phyloP scores from a whole-genome alignment of 352 stramenopile species.

The Pilasporangium apinafurcum region DNA sequence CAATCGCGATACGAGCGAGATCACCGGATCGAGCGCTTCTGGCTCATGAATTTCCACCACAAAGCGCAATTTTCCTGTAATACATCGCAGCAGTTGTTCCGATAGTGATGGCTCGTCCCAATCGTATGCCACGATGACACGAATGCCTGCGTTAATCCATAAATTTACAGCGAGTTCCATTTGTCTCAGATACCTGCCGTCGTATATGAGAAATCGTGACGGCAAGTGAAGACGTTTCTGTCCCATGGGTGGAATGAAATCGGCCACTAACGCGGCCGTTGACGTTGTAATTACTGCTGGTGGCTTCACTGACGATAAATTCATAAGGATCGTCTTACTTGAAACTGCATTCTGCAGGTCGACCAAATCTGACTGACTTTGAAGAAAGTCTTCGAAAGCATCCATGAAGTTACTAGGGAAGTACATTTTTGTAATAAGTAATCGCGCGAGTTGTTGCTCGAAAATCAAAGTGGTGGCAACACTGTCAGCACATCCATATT shows the following conservation, averaged over 20 bases:
- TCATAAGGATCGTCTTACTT: too few relatives aligned
- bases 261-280: neutral
- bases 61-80: conserved; percentile 32
- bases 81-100: conserved; percentile 6
- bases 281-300: too few relatives aligned
- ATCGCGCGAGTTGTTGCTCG: conserved; percentile 7
- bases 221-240: conserved; percentile 3
- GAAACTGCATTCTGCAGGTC: too few relatives aligned
- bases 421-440: conserved; percentile 32
- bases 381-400: conserved; percentile 8
- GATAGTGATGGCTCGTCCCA: conserved; percentile 5
- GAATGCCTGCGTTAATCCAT: conserved; percentile 3
- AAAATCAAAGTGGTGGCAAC: neutral
- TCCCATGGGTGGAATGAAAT: neutral
- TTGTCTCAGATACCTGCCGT: neutral
- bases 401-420: conserved; percentile 21
- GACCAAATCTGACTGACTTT: neutral
- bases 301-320: too few relatives aligned
- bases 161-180: neutral
- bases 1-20: conserved; percentile 33
- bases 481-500: conserved; percentile 1
- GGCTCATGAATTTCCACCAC: conserved; percentile 27
- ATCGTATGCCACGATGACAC: conserved; percentile 2
- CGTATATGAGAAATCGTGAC: conserved; percentile 3
- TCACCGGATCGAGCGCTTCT: conserved; percentile 16